Evolutionary conservation across 257 asterid genomes (phyloP).

Genomic region (Rhazya stricta): DNA sequence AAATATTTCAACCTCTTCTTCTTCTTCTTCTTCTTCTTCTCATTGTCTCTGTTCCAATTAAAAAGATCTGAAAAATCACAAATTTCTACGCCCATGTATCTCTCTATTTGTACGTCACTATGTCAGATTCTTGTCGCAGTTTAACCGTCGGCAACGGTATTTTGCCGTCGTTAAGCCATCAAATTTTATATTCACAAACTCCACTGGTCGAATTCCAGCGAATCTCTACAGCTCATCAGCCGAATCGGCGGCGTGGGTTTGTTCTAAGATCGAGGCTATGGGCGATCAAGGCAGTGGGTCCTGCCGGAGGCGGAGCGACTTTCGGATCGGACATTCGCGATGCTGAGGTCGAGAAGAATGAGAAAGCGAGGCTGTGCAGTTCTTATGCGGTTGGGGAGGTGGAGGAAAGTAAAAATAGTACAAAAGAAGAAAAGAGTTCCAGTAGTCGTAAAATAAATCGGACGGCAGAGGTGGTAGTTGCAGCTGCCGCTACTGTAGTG

Average conservation of each 20-base stretch:
- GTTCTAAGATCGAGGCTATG: conserved; percentile 13
- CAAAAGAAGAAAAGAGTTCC: conserved; percentile 16
- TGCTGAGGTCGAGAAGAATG: conserved; percentile 2
- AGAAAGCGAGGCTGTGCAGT: conserved; percentile 12
- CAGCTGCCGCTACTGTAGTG: conserved; percentile 72
- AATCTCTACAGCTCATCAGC: conserved; percentile 1
- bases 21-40: too few species aligned
- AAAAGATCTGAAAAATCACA: too few species aligned
- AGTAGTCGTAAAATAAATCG: conserved; percentile 23
- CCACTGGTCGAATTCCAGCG: background rate
- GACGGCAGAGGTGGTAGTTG: conserved; percentile 56
- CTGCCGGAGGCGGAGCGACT: background rate
- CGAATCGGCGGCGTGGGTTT: background rate
- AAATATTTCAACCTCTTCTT: too few species aligned
- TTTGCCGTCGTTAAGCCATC: conserved; percentile 3
- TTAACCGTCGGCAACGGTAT: background rate
- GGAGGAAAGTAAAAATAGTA: conserved; percentile 23
- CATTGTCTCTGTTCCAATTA: too few species aligned
- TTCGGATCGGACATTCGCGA: conserved; percentile 3
- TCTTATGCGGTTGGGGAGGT: conserved; percentile 30
- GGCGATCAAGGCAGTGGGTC: conserved; percentile 4
- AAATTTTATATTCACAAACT: background rate
- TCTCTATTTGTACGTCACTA: background rate
- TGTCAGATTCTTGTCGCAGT: conserved; percentile 10
- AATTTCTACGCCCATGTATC: too few species aligned